Evolutionary conservation across 352 stramenopile species (phyloP), one percentile per base, ranked within the genome.

Genomic region (Phytophthora syringae): DNA sequence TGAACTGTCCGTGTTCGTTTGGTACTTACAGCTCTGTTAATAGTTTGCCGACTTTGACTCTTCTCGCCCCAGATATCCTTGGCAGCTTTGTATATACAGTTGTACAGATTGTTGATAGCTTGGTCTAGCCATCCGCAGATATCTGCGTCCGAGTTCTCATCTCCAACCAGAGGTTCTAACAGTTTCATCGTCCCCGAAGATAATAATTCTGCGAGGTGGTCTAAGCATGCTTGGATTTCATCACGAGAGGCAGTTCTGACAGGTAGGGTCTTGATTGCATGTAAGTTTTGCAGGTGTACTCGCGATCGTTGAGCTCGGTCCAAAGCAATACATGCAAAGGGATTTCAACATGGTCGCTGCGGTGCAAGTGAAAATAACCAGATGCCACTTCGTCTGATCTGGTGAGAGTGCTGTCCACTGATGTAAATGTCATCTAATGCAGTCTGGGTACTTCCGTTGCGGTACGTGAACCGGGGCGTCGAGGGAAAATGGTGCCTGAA

Each of bases 391-490:
- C 22, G 45, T 42, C 25, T 7, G 12, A 52, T 52, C 15, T 52
- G 45, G 21, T 52, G 45, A 25, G 5, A 40, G 45, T 52, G 25
- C 15, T 5, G 9, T 9, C 5, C 45, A 16, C 16, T 52, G 16
- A 52, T 27, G n/a, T 52, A 52, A 28, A 52, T 52, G 22, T 52
- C 45, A 40, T 52, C 27, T 25, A 52, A 27, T 7, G 45, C 45
- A 16, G 45, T 27, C 7, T 16, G 5, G 2, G 45, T 52, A 27
- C 16, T 52, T n/a, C 45, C 27, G 9, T 32, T 32, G 27, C 27
- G 5, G 27, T 32, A 32, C 45, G 27, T 52, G 16, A 52, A 52
- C 37, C 45, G 7, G 45, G 27, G 16, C 10, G 9, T 27, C 4
- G 15, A 21, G 13, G 27, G 27, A 5, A 39, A 52, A 3, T 24